A percentile compares a stretch with the other conserved stretches of the same genome.
Conservation (phyloP, 1,284 basidiomycete genomes). For the Exobasidium rhododendri region DNA sequence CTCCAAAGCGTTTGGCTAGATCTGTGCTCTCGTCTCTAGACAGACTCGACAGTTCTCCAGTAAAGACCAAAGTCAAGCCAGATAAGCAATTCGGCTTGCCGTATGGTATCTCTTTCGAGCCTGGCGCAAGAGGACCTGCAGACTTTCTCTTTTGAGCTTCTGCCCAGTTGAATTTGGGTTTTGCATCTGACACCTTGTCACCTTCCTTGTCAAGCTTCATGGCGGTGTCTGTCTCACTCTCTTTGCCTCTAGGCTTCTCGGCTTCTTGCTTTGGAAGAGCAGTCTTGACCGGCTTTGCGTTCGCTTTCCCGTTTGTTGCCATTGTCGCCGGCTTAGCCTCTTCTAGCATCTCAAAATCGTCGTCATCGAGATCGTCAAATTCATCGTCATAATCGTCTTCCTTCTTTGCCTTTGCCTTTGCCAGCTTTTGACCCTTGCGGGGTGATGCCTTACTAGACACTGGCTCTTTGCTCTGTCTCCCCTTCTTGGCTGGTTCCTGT, state of each 20-base stretch:
- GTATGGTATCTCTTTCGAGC: constrained; percentile 78
- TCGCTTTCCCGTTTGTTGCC: constrained; percentile 14
- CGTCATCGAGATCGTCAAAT: constrained; percentile 8
- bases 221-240: neutral
- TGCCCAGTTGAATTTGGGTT: constrained; percentile 11
- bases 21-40: constrained; percentile 83
- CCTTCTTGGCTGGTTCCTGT: constrained; percentile 20
- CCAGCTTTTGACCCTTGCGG: constrained; percentile 2
- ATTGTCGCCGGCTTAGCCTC: constrained; percentile 15
- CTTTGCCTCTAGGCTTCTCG: too few relatives aligned
- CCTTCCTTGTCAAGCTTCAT: neutral
- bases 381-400: constrained; percentile 18
- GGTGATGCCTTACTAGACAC: constrained; percentile 26
- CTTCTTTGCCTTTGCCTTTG: constrained; percentile 5
- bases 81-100: constrained; percentile 74
- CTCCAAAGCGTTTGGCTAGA: constrained; percentile 87
- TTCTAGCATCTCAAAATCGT: neutral
- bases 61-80: constrained; percentile 86
- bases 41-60: constrained; percentile 79
- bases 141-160: constrained; percentile 61
- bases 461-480: constrained; percentile 11
- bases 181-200: neutral
- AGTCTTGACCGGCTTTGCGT: neutral
- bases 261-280: neutral
- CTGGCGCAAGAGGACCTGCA: constrained; percentile 69